Percentiles rank a stretch among this genome's conserved stretches.
Evolutionary conservation across 1,284 basidiomycete genomes (phyloP).

Genomic region (Agroathelia rolfsii): DNA sequence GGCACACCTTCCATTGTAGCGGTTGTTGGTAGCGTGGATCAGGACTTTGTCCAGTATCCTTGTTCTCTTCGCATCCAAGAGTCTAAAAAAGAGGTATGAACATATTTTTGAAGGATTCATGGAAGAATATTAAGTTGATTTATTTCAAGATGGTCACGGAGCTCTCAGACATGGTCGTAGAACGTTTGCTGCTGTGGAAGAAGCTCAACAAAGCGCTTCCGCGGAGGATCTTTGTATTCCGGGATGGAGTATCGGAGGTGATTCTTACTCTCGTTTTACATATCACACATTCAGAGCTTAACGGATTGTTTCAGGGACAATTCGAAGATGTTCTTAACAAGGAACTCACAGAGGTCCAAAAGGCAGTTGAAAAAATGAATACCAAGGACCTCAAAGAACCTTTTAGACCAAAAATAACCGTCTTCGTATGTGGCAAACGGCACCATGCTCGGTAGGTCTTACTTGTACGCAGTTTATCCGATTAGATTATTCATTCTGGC

Average conservation of each 20-base stretch:
- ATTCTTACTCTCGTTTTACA: conserved; percentile 11
- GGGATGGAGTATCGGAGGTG: conserved; percentile 70
- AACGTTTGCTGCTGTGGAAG: conserved; percentile 51
- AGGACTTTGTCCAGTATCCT: conserved; percentile 60
- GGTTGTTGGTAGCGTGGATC: conserved; percentile 64
- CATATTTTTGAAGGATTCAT: background rate
- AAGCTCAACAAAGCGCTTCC: conserved; percentile 45
- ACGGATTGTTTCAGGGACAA: conserved; percentile 41
- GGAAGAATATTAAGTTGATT: conserved; percentile 2
- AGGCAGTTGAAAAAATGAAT: conserved; percentile 46
- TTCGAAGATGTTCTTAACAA: conserved; percentile 46
- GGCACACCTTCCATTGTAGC: conserved; percentile 71
- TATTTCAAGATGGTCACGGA: conserved; percentile 51
- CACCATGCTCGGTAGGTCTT: conserved; percentile 51
- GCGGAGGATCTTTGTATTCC: conserved; percentile 56
- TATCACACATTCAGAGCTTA: too few relatives aligned
- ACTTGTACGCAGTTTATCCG: conserved; percentile 6
- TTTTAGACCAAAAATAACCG: conserved; percentile 57
- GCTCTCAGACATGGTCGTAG: conserved; percentile 55
- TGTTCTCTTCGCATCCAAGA: conserved; percentile 55
- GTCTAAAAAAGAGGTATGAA: conserved; percentile 54
- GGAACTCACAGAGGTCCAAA: conserved; percentile 47
- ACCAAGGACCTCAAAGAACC: conserved; percentile 27
- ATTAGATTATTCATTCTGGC: conserved; percentile 14
- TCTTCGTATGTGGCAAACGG: conserved; percentile 70